Percentiles rank a stretch among this genome's conserved stretches.
Evolutionary conservation across 305 asterid genomes (phyloP).

Genomic region (Stenogyne calaminthoides): DNA sequence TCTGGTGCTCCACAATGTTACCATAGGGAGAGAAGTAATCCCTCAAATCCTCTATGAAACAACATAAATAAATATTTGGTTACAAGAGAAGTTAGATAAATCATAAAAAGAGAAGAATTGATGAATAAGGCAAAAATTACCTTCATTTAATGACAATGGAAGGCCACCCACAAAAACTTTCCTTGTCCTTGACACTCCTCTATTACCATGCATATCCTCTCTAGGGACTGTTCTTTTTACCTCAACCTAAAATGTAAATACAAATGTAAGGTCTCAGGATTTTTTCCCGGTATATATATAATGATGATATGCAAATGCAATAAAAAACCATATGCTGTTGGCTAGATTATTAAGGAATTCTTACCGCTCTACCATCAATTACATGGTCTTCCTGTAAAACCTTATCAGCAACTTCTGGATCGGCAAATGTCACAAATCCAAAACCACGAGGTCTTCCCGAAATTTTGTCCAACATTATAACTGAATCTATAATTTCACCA

Average conservation of each 20-base stretch:
- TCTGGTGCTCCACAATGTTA: constrained; percentile 71
- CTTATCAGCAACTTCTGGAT: constrained; percentile 72
- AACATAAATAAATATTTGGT: constrained; percentile 9
- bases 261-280: constrained; percentile 20
- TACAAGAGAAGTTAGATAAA: background rate
- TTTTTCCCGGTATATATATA: background rate
- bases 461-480: constrained; percentile 77
- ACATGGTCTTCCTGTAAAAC: constrained; percentile 79
- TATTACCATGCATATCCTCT: constrained; percentile 71
- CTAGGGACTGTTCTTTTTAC: constrained; percentile 96
- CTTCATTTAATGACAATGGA: constrained; percentile 73
- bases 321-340: background rate
- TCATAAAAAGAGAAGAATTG: background rate
- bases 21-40: constrained; percentile 90
- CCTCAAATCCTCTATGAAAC: constrained; percentile 67
- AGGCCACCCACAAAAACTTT: constrained; percentile 92
- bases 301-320: background rate
- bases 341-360: constrained; percentile 22
- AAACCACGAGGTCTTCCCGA: constrained; percentile 91
- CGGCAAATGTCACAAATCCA: constrained; percentile 85
- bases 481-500: constrained; percentile 87
- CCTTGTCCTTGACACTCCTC: constrained; percentile 76
- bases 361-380: constrained; percentile 83
- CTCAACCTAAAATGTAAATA: constrained; percentile 61
- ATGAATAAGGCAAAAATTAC: constrained; percentile 38